Evolutionary conservation across 805 yeast species (phyloP).

Genomic region (Peterozyma xylosa): DNA sequence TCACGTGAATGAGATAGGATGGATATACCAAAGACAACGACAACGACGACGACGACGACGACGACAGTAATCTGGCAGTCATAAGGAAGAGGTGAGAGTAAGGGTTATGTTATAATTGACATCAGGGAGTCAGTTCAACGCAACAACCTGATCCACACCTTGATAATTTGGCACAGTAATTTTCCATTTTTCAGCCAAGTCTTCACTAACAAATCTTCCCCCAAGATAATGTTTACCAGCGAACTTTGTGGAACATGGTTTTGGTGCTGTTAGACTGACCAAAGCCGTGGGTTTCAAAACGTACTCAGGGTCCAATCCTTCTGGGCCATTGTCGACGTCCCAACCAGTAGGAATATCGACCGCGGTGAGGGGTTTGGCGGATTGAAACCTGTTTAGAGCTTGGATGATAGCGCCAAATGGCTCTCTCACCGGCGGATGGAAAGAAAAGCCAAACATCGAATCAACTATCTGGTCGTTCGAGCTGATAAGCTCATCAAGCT

Average conservation of each 20-base stretch:
- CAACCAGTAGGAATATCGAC: conserved; percentile 96
- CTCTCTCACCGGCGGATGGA: conserved; percentile 76
- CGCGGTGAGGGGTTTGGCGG: conserved; percentile 47
- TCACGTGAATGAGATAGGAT: no score
- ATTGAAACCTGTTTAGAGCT: conserved; percentile 23
- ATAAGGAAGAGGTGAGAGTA: no score
- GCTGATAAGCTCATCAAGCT: conserved; percentile 19
- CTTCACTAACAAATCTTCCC: conserved; percentile 71
- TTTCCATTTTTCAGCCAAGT: conserved; percentile 65
- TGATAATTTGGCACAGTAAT: conserved; percentile 57
- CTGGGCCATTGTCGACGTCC: conserved; percentile 90
- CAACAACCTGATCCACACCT: conserved; percentile 50
- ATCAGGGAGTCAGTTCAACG: conserved; percentile 13
- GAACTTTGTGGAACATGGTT: conserved; percentile 66
- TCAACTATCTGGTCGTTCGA: conserved; percentile 56
- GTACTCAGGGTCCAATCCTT: conserved; percentile 22
- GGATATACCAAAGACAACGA: no score
- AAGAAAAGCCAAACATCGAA: conserved; percentile 89
- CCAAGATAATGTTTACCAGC: conserved; percentile 63
- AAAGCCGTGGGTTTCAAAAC: conserved; percentile 57
- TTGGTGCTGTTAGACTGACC: conserved; percentile 89
- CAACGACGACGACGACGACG: no score
- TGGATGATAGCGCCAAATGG: conserved; percentile 54
- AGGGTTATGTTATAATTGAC: no score
- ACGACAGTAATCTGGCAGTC: no score